Evolutionary conservation across 257 asterid genomes (phyloP).

Genomic region (Marsdenia floribunda): DNA sequence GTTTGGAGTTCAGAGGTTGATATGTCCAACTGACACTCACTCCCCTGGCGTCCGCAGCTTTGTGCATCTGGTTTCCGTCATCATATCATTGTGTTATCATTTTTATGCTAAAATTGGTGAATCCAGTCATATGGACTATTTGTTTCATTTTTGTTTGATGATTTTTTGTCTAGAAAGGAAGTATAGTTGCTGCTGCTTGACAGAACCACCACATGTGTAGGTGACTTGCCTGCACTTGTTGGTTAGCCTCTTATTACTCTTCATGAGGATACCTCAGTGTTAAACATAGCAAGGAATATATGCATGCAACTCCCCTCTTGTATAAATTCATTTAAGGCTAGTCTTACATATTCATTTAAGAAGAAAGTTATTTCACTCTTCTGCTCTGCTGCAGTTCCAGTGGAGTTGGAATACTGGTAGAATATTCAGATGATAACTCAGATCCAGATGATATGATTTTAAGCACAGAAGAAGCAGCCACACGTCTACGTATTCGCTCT

Average conservation of each 20-base stretch:
- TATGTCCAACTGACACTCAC: neutral
- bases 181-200: neutral
- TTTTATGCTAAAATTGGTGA: neutral
- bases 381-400: conserved; percentile 32
- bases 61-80: neutral
- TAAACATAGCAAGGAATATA: neutral
- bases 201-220: neutral
- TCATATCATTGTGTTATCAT: neutral
- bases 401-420: conserved; percentile 36
- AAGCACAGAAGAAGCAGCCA: conserved; percentile 37
- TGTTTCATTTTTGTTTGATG: neutral
- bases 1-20: neutral
- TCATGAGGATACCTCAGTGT: neutral
- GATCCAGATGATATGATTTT: conserved; percentile 24
- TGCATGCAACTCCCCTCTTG: neutral
- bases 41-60: neutral
- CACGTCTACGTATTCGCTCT: conserved; percentile 50
- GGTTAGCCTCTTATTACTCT: neutral
- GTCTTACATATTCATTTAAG: neutral
- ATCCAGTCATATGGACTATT: neutral
- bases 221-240: neutral
- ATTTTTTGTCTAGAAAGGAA: neutral
- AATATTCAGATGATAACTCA: conserved; percentile 21
- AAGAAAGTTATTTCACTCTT: neutral
- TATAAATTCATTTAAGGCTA: neutral